Conservation (phyloP, 1,284 basidiomycete genomes). For the Lignosus rhinocerotis region DNA sequence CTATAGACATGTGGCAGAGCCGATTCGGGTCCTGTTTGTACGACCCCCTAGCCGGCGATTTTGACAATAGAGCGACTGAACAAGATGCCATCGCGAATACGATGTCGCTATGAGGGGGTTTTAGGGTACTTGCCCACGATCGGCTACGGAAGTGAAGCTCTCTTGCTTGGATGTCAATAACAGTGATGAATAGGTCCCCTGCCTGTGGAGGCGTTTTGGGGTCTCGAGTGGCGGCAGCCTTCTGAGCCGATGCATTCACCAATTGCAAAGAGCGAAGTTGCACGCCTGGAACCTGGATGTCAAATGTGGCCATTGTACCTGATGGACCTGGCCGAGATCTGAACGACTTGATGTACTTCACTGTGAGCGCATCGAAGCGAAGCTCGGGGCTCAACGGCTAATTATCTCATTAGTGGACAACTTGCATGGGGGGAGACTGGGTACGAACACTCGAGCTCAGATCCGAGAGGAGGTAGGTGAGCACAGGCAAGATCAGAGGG, state of each 20-base stretch:
- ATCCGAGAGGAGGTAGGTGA: conserved; percentile 22
- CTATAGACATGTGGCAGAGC: conserved; percentile 14
- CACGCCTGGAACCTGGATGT: conserved; percentile 20
- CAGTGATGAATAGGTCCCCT: conserved; percentile 7
- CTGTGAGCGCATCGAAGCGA: conserved; percentile 31
- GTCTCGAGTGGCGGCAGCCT: background rate
- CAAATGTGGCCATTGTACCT: conserved; percentile 15
- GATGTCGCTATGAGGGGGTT: background rate
- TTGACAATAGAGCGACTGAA: conserved; percentile 7
- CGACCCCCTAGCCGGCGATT: conserved; percentile 2
- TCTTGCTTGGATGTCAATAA: conserved; percentile 5
- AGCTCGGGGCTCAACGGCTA: conserved; percentile 33
- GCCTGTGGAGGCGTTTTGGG: background rate
- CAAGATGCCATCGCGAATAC: conserved; percentile 10
- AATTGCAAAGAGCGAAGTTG: conserved; percentile 23
- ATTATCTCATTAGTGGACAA: background rate
- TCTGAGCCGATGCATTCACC: background rate
- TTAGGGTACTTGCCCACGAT: background rate
- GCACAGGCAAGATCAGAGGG: conserved; percentile 27
- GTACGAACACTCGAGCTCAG: conserved; percentile 24
- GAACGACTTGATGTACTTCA: conserved; percentile 25
- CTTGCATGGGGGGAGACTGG: background rate
- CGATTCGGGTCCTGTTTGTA: conserved; percentile 8
- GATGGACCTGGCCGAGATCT: background rate
- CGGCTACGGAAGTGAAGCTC: conserved; percentile 7